These are phyloP conservation scores for Fusarium tricinctum DNA, from an alignment of 2,329 filamentous ascomycete genomes.

Conservation along the genomic window DNA sequence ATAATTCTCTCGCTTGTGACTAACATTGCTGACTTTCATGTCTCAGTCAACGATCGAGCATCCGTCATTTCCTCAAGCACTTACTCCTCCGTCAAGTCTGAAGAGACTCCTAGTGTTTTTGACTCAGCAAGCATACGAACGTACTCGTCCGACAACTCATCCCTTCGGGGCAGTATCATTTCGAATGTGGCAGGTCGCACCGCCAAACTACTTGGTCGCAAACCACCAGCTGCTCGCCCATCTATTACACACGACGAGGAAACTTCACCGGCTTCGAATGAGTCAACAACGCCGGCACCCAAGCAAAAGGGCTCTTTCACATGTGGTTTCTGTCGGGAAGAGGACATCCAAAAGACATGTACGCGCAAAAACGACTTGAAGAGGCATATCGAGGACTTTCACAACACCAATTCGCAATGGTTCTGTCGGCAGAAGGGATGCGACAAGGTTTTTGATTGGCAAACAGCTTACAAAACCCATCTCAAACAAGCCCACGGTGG, in stretches of 20 bases:
- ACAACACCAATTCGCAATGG: slow-evolving; percentile 63
- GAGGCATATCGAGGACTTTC: slow-evolving; percentile 64
- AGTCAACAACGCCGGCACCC: slow-evolving; percentile 45
- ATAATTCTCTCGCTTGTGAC: background rate
- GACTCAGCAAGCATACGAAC: slow-evolving; percentile 56
- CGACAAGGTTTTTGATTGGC: slow-evolving; percentile 62
- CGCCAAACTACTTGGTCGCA: slow-evolving; percentile 54
- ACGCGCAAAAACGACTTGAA: slow-evolving; percentile 64
- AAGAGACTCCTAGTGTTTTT: slow-evolving; percentile 56
- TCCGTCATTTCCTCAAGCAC: slow-evolving; percentile 55
- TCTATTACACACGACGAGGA: slow-evolving; percentile 47
- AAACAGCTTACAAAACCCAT: slow-evolving; percentile 63
- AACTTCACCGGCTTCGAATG: slow-evolving; percentile 43
- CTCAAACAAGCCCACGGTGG: slow-evolving; percentile 61
- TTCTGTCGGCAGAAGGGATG: slow-evolving; percentile 61
- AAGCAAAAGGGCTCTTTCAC: slow-evolving; percentile 59
- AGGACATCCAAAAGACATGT: slow-evolving; percentile 59
- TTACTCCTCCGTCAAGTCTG: slow-evolving; percentile 54
- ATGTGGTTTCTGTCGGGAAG: slow-evolving; percentile 60
- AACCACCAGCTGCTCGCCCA: slow-evolving; percentile 41
- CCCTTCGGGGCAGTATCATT: slow-evolving; percentile 57
- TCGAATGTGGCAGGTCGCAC: slow-evolving; percentile 58
- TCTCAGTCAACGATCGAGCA: slow-evolving; percentile 51
- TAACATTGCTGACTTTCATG: slow-evolving; percentile 19
- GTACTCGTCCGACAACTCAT: slow-evolving; percentile 58